Conservation (phyloP, 495 filamentous ascomycete genomes). For the Lasiosphaeriaceae sp. region DNA sequence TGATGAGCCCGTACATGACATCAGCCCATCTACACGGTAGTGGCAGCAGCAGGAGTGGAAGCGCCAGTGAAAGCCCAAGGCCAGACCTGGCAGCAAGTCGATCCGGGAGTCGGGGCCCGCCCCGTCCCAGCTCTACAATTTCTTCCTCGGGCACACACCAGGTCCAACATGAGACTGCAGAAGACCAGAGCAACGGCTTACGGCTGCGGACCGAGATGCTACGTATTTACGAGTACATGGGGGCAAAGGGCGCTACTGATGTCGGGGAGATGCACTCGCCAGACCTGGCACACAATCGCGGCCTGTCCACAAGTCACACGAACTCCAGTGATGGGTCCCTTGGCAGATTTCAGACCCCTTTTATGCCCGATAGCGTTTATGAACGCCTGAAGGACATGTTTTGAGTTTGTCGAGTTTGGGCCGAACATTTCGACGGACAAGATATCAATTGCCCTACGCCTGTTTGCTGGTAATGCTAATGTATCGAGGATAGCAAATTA, state of each 20-base stretch:
- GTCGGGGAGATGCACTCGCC: background rate
- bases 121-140: background rate
- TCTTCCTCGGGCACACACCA: slow-evolving; percentile 11
- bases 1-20: background rate
- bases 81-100: background rate
- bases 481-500: no score
- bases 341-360: background rate
- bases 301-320: background rate
- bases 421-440: no score
- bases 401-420: background rate
- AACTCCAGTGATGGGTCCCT: background rate
- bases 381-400: slow-evolving; percentile 23
- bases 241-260: slow-evolving; percentile 5
- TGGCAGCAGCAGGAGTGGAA: slow-evolving; percentile 9
- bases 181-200: slow-evolving; percentile 31
- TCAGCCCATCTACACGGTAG: slow-evolving; percentile 10
- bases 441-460: no score
- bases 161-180: slow-evolving; percentile 2
- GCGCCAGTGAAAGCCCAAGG: slow-evolving; percentile 2
- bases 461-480: no score
- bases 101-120: slow-evolving; percentile 6
- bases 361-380: slow-evolving; percentile 11
- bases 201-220: slow-evolving; percentile 45
- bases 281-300: background rate
- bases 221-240: slow-evolving; percentile 38